These are phyloP conservation scores for Tetraselmis chui DNA, from an alignment of 139 green algal species.

Conservation along the genomic window DNA sequence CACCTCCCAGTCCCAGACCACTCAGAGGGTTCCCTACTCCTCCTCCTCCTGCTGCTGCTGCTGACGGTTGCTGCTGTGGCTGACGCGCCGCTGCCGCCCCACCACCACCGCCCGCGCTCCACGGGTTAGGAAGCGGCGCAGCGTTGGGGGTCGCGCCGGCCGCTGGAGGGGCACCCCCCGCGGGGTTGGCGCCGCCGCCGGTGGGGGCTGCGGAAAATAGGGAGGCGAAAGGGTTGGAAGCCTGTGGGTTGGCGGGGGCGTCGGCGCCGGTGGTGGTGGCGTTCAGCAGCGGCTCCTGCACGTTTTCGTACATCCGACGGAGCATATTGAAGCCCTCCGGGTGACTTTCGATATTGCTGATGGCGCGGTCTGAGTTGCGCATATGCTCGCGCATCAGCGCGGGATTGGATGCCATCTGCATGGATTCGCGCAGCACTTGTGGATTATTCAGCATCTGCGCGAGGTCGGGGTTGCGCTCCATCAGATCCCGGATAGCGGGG, in stretches of 20 bases:
- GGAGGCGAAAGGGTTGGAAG: slow-evolving; percentile 57
- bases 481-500: slow-evolving; percentile 65
- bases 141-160: slow-evolving; percentile 55
- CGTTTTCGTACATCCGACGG: slow-evolving; percentile 78
- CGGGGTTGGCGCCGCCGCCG: slow-evolving; percentile 2
- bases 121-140: slow-evolving; percentile 92
- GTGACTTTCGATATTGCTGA: slow-evolving; percentile 90
- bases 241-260: too few relatives aligned
- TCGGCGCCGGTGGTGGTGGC: slow-evolving; percentile 31
- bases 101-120: slow-evolving; percentile 40
- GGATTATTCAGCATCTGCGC: slow-evolving; percentile 84
- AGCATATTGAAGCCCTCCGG: slow-evolving; percentile 95
- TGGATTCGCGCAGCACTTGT: slow-evolving; percentile 66
- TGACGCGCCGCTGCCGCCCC: slow-evolving; percentile 16
- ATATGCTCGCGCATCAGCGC: slow-evolving; percentile 92
- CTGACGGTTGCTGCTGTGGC: too few relatives aligned
- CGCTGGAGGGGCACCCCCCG: not conserved
- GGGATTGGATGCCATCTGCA: slow-evolving; percentile 76
- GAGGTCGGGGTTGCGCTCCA: slow-evolving; percentile 89
- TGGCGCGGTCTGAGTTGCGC: slow-evolving; percentile 73
- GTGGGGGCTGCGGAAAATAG: slow-evolving; percentile 26
- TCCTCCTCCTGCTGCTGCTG: slow-evolving; percentile 6
- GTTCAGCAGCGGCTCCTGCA: slow-evolving; percentile 81
- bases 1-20: slow-evolving; percentile 14
- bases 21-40: not conserved